These are phyloP conservation scores for Tubosaeta sp. DNA, from an alignment of 768 basidiomycete species.

Conservation along the genomic window DNA sequence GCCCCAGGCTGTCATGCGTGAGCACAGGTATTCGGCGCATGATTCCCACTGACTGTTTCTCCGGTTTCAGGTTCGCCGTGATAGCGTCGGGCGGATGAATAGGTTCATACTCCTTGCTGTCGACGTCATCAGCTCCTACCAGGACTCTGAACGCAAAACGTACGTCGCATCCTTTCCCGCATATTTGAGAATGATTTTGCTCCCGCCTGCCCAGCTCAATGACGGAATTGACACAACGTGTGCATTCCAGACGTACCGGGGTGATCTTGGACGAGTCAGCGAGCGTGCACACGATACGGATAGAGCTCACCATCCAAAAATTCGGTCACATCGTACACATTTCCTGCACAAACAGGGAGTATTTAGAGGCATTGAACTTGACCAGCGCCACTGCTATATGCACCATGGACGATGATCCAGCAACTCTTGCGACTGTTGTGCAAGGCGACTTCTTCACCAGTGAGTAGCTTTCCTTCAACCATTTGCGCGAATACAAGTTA, in stretches of 20 bases:
- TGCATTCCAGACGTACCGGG: conserved; percentile 43
- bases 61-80: conserved; percentile 68
- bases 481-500: conserved; percentile 3
- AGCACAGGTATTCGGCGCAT: neutral
- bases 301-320: conserved; percentile 59
- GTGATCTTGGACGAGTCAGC: conserved; percentile 43
- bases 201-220: conserved; percentile 50
- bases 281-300: neutral
- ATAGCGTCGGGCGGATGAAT: conserved; percentile 87
- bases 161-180: conserved; percentile 89
- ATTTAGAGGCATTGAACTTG: neutral
- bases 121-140: neutral
- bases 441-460: conserved; percentile 48
- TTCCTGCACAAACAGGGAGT: conserved; percentile 40
- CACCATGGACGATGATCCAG: conserved; percentile 85
- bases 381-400: neutral
- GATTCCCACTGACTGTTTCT: conserved; percentile 63
- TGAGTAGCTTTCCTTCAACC: conserved; percentile 26
- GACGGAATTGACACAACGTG: neutral
- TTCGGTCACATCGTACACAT: conserved; percentile 76
- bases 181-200: conserved; percentile 81
- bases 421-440: conserved; percentile 61
- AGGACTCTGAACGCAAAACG: conserved; percentile 22
- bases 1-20: conserved; percentile 50
- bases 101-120: conserved; percentile 75